Base-by-base conservation (phyloP, 2,329 filamentous ascomycete genomes). In the Chalaropsis thielavioides region DNA sequence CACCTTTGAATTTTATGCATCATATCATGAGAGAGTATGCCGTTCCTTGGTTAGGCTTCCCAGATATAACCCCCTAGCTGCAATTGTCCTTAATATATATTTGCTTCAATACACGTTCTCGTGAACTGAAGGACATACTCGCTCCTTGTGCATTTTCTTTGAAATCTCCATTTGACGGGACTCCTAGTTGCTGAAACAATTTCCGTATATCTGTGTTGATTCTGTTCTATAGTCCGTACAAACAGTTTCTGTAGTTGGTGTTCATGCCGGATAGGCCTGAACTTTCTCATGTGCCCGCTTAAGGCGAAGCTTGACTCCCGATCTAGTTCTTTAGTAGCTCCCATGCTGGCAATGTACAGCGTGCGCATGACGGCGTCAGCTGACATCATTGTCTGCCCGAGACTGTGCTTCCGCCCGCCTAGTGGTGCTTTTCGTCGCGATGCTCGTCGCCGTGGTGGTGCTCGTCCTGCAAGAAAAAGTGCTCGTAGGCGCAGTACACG, bases 401-500 rank as follows among this genome's bases (percentile, higher is more conserved):
- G 24, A 19, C 15, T 38, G 46, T 35, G 13, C 35, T 46, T 8
- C 35, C 31, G 40, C 15, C 49, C 7, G 31, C 17, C 76, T 77
- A 86, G 74, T 87, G 83, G 73, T 85, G 83, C 66, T 72, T 79
- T 65, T 83, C 79, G 68, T 77, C 79, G 69, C 86, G 81, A 49
- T 73, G 77, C 59, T 72, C 72, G 67, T 76, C 76, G 68, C 77
- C 78, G 69, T 81, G 77, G 72, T 83, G 83, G 70, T 86, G 83
- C 68, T 86, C 82, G 68, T 92, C 87, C 72, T 87, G 82, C 70
- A 95, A 74, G 76, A 96, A 95, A 64, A 95, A 77, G 75, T 94
- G 84, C 79, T 99, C 94, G 76, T 90, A 95, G 67, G 83, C 84
- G 75, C 92, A 90, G 79, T 99, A 99, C 68, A 80, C 86, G 61